Evolutionary conservation across 129 eudicot species (phyloP), one percentile per base, ranked within the genome.

Genomic region (Flaveria ramosissima): DNA sequence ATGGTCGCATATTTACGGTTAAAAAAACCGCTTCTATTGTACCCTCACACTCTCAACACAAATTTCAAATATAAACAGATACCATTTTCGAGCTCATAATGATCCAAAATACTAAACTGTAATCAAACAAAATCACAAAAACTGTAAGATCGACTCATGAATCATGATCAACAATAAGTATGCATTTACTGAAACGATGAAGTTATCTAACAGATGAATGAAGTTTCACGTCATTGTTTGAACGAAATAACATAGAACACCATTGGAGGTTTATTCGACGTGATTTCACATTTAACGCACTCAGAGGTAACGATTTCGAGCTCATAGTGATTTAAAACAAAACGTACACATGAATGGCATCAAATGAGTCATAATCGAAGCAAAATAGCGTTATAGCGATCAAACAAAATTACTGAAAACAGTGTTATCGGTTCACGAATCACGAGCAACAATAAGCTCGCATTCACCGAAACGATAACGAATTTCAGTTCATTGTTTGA

Each of bases 51-150:
- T 15, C 68, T 61, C 17, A 23, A 60, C 45, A 42, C 2, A 3
- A 48, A 13, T 30, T 48, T 30, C 39, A 63, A 47, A 48, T 65
- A 50, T 50, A 57, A 73, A 55, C 36, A 4, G 36, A 3, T 30
- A 30, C 6, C 0, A 30, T 30, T 30, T 30, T 26, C 30, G 2
- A n/a, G 11, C 21, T 53, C 9, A 6, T 53, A 15, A 15, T 8
- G 60, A 53, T 53, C 24, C 17, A 53, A 53, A 53, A 6, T 3
- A 6, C 67, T 21, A 55, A 17, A 0, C 5, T 2, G 15, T 70
- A 43, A 47, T 47, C 32, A 65, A 75, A 51, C 50, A 75, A 65
- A 45, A 47, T 7, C 19, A 46, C 47, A 47, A 0, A 48, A 75
- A 13, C 59, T 9, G 20, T 64, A 61, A 51, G 46, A 72, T 55